phyloP scores from a whole-genome alignment of 805 yeast species.

The Wickerhamomyces silvicola region DNA sequence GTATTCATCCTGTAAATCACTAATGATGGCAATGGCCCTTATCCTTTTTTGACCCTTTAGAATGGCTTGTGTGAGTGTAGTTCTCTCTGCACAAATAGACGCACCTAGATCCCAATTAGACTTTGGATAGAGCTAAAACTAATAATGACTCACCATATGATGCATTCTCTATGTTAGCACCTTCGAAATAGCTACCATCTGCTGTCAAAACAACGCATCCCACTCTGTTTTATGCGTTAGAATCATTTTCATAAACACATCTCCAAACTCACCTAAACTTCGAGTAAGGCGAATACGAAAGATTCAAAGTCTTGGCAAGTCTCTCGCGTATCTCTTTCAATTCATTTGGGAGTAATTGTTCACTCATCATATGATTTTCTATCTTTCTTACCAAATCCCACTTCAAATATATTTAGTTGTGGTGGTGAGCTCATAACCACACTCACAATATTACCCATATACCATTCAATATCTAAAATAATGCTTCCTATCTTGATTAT shows the following conservation, averaged over 20 bases:
- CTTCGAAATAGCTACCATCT: slow-evolving; percentile 44
- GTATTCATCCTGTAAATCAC: slow-evolving; percentile 45
- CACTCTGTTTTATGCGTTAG: slow-evolving; percentile 39
- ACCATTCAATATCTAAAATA: no score
- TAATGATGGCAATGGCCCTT: slow-evolving; percentile 60
- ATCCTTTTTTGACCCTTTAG: slow-evolving; percentile 36
- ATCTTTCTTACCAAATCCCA: neutral
- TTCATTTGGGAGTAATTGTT: neutral
- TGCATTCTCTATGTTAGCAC: slow-evolving; percentile 93
- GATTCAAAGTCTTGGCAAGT: slow-evolving; percentile 33
- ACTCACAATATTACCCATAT: no score
- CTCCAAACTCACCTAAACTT: slow-evolving; percentile 44
- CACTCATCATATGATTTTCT: neutral
- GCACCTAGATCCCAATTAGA: slow-evolving; percentile 29
- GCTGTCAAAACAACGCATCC: slow-evolving; percentile 68
- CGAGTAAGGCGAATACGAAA: slow-evolving; percentile 67
- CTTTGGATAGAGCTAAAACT: neutral
- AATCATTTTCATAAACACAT: neutral
- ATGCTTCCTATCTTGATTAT: no score
- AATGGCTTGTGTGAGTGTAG: slow-evolving; percentile 54
- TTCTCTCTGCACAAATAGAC: slow-evolving; percentile 70
- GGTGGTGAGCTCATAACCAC: neutral
- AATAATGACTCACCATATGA: slow-evolving; percentile 59
- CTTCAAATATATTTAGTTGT: neutral
- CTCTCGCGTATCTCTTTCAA: neutral